These are phyloP conservation scores for Septoria linicola DNA, from an alignment of 2,329 filamentous ascomycete species.

Conservation along the genomic window DNA sequence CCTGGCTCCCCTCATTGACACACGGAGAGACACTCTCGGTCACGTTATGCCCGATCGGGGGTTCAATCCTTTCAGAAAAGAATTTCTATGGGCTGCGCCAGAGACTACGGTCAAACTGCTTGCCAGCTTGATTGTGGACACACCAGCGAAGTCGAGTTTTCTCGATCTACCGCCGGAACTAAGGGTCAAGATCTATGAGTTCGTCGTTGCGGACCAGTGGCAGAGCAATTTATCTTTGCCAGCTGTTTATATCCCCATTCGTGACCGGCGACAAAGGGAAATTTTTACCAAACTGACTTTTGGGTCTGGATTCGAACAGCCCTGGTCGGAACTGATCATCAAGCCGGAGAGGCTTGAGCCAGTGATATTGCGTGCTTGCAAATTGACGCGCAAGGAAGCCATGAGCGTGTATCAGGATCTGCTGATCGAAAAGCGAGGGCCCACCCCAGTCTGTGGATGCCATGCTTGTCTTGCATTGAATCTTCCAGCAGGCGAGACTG, in stretches of 20 bases:
- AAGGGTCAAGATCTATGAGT: background rate
- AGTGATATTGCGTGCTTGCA: background rate
- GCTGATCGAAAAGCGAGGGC: too few relatives aligned
- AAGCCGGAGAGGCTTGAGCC: background rate
- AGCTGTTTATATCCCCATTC: too few relatives aligned
- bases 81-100: background rate
- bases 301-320: background rate
- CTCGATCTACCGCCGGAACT: conserved; percentile 1
- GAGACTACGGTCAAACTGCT: background rate
- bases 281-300: too few relatives aligned
- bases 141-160: background rate
- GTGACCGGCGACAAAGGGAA: background rate
- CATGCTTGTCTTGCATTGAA: too few relatives aligned
- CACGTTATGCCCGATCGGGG: background rate
- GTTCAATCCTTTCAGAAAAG: background rate
- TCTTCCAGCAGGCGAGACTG: too few relatives aligned
- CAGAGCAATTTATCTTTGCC: too few relatives aligned
- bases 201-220: background rate
- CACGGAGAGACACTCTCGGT: background rate
- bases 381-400: background rate
- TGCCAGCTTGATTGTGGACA: background rate
- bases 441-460: too few relatives aligned
- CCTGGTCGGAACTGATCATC: background rate
- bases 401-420: background rate
- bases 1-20: too few relatives aligned